phyloP scores from a whole-genome alignment of 1,139 yeast species.

The Komagataea norvegica region DNA sequence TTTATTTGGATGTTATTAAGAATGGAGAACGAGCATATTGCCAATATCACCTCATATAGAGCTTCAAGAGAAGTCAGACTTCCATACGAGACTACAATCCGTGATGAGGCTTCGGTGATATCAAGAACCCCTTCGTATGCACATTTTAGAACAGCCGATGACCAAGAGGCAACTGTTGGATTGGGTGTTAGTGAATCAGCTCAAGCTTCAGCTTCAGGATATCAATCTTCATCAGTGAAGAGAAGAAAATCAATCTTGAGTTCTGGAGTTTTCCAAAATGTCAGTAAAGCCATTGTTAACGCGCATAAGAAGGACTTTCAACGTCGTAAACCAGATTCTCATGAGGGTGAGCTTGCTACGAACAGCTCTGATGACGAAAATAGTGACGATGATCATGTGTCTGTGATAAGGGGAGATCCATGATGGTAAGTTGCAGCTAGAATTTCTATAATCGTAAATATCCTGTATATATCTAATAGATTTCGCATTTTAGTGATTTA shows the following conservation, averaged over 20 bases:
- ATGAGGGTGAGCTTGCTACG: conserved; percentile 37
- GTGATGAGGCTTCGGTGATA: conserved; percentile 6
- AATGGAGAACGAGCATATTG: conserved; percentile 93
- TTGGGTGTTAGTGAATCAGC: conserved; percentile 5
- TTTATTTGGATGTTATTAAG: conserved; percentile 87
- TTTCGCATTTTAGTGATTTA: too few relatives aligned
- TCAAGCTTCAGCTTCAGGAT: conserved; percentile 2
- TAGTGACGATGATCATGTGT: conserved; percentile 29
- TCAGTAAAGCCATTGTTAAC: conserved; percentile 60
- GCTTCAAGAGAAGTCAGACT: conserved; percentile 84
- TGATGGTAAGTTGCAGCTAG: neutral
- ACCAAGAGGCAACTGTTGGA: conserved; percentile 12
- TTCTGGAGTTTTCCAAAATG: conserved; percentile 38
- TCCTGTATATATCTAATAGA: too few relatives aligned
- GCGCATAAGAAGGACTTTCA: conserved; percentile 93
- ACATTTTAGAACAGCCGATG: neutral
- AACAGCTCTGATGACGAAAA: conserved; percentile 29
- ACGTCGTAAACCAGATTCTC: conserved; percentile 39
- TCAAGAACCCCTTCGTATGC: conserved; percentile 10
- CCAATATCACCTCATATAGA: conserved; percentile 77
- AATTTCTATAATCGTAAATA: too few relatives aligned
- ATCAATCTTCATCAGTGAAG: conserved; percentile 5
- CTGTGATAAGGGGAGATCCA: neutral
- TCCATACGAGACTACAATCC: conserved; percentile 57
- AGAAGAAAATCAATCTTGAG: conserved; percentile 21